Percentiles rank a stretch among this genome's conserved stretches.
Evolutionary conservation across 2,329 filamentous ascomycete species (phyloP).

Genomic region (Fusarium sp.): DNA sequence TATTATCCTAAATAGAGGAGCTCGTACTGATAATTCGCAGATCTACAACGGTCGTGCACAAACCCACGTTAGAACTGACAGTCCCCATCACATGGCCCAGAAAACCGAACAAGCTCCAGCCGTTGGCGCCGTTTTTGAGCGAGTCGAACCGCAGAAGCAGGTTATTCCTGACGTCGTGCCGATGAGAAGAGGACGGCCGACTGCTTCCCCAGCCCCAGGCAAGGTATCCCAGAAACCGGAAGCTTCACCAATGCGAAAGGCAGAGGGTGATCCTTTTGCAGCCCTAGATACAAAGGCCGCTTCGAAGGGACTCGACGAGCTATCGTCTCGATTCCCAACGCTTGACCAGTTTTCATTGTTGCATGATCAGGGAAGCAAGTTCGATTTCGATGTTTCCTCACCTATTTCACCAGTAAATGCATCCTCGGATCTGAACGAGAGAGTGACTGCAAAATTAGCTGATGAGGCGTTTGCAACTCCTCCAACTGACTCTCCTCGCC

Average conservation of each 20-base stretch:
- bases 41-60: conserved; percentile 76
- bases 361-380: conserved; percentile 85
- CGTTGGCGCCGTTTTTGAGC: conserved; percentile 84
- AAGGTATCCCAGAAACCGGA: conserved; percentile 62
- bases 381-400: conserved; percentile 79
- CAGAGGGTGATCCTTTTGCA: conserved; percentile 86
- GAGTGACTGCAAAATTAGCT: conserved; percentile 80
- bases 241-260: conserved; percentile 73
- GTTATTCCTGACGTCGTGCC: conserved; percentile 89
- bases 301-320: conserved; percentile 75
- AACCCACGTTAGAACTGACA: conserved; percentile 68
- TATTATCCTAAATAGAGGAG: neutral
- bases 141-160: conserved; percentile 77
- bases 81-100: conserved; percentile 66
- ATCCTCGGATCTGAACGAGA: conserved; percentile 64
- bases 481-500: conserved; percentile 36
- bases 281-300: conserved; percentile 77
- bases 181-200: conserved; percentile 86
- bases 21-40: conserved; percentile 55
- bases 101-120: conserved; percentile 67
- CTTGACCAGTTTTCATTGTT: conserved; percentile 93
- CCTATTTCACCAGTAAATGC: conserved; percentile 63
- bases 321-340: conserved; percentile 87
- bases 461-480: conserved; percentile 82
- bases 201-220: conserved; percentile 53